These are phyloP conservation scores for Terfezia boudieri DNA, from an alignment of 495 filamentous ascomycete genomes.

Conservation along the genomic window DNA sequence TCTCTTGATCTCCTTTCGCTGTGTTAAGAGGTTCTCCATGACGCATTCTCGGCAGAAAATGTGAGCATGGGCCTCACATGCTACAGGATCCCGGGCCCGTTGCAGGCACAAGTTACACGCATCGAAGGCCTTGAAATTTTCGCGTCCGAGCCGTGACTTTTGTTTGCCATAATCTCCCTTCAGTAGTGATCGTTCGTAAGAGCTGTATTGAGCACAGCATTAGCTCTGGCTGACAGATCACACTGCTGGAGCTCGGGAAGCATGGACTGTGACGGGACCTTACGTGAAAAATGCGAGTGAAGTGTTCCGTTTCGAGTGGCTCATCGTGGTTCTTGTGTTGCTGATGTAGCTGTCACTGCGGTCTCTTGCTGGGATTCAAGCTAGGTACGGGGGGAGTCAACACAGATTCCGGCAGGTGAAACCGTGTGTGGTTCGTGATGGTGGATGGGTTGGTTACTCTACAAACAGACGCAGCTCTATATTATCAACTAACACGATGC, in stretches of 20 bases:
- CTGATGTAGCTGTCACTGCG: not conserved
- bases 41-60: constrained; percentile 96
- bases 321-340: constrained; percentile 4
- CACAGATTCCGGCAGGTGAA: too few relatives aligned
- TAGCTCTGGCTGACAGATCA: not conserved
- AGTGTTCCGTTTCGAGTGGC: constrained; percentile 60
- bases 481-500: too few relatives aligned
- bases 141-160: constrained; percentile 65
- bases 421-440: too few relatives aligned
- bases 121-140: constrained; percentile 83
- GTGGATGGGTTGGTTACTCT: too few relatives aligned
- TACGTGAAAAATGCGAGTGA: constrained; percentile 82
- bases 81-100: constrained; percentile 59
- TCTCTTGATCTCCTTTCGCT: constrained; percentile 82
- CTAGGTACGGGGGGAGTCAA: too few relatives aligned
- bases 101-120: constrained; percentile 78
- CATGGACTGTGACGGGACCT: not conserved
- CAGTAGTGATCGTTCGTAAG: constrained; percentile 66
- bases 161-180: constrained; percentile 61
- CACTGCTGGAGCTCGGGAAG: too few relatives aligned
- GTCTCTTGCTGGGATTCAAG: not conserved
- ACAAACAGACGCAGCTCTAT: too few relatives aligned
- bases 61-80: constrained; percentile 45
- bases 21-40: constrained; percentile 67
- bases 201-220: constrained; percentile 12